These are phyloP conservation scores for Polyporus arcularius DNA, from an alignment of 768 basidiomycete species.

Conservation along the genomic window DNA sequence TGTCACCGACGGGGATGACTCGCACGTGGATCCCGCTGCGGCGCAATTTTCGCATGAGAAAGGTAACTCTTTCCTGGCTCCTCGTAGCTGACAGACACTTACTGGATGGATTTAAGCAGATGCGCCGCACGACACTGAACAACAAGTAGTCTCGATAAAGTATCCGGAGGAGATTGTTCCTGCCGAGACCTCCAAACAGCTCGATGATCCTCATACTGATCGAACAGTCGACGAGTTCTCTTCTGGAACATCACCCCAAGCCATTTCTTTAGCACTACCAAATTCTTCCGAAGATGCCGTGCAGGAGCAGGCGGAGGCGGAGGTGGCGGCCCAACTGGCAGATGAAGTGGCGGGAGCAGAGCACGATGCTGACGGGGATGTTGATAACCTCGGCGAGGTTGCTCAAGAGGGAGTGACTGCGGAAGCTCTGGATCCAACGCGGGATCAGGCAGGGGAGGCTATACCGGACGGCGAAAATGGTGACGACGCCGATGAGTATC, in stretches of 20 bases:
- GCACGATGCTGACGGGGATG: neutral
- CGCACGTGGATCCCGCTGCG: neutral
- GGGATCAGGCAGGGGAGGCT: slow-evolving; percentile 4
- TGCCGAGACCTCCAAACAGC: neutral
- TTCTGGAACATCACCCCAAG: neutral
- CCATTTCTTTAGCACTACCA: neutral
- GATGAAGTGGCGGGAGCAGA: neutral
- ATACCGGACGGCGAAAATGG: slow-evolving; percentile 15
- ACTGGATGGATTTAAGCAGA: too few species aligned
- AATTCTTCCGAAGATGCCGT: neutral
- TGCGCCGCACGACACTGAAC: too few species aligned
- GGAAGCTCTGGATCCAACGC: neutral
- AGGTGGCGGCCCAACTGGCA: neutral
- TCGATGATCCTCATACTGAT: neutral
- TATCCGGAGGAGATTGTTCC: too few species aligned
- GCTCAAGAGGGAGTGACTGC: neutral
- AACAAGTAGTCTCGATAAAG: too few species aligned
- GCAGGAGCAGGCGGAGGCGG: neutral
- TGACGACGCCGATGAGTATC: slow-evolving; percentile 2
- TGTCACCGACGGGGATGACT: slow-evolving; percentile 25
- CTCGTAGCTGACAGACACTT: too few species aligned
- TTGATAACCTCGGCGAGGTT: neutral
- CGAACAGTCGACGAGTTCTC: neutral
- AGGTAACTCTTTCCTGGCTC: slow-evolving; percentile 18
- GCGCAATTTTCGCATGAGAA: slow-evolving; percentile 14